phyloP scores from a whole-genome alignment of 495 filamentous ascomycete species.

The Hyaloscypha variabilis region DNA sequence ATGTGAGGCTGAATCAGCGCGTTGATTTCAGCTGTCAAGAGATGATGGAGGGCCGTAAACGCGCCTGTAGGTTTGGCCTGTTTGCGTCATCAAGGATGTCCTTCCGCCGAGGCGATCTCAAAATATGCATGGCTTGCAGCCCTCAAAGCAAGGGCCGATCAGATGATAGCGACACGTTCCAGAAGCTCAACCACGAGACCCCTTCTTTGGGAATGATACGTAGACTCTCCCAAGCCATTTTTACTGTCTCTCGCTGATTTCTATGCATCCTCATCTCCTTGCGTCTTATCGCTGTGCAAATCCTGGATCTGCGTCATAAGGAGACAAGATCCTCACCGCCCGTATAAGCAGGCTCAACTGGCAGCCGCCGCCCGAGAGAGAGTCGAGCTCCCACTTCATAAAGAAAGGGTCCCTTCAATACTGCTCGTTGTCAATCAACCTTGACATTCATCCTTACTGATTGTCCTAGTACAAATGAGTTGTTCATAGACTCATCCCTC shows the following conservation, averaged over 20 bases:
- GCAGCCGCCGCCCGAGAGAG: background rate
- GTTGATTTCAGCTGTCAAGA: too few relatives aligned
- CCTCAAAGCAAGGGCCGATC: background rate
- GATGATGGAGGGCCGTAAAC: background rate
- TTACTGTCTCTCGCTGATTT: background rate
- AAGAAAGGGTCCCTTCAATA: background rate
- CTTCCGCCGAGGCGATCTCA: background rate
- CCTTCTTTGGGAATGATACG: background rate
- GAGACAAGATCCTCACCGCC: slow-evolving; percentile 8
- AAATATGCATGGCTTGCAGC: background rate
- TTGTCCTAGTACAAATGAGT: background rate
- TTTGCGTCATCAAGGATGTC: background rate
- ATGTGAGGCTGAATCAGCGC: too few relatives aligned
- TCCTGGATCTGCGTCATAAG: slow-evolving; percentile 1
- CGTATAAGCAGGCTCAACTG: slow-evolving; percentile 1
- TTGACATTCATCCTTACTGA: background rate
- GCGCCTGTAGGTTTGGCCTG: background rate
- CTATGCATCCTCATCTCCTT: background rate
- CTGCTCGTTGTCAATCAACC: background rate
- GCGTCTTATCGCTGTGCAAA: background rate
- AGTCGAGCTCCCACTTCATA: background rate
- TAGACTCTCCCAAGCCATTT: background rate
- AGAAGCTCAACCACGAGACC: slow-evolving; percentile 6
- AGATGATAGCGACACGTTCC: background rate
- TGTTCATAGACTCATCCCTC: background rate